These are phyloP conservation scores for Periconia sp. DNA, from an alignment of 2,329 filamentous ascomycete genomes.

Conservation along the genomic window DNA sequence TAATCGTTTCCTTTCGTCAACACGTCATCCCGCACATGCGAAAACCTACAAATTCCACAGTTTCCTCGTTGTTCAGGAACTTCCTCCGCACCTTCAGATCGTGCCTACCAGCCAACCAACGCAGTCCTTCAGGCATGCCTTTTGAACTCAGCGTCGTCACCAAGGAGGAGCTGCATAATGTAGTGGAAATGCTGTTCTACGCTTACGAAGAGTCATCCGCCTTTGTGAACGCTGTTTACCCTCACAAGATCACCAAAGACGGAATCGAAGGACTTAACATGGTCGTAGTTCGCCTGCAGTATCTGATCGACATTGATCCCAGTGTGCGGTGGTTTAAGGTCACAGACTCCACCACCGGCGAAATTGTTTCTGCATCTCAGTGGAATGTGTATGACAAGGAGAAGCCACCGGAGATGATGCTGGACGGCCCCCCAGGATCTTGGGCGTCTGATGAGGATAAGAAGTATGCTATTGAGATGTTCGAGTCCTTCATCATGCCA, in stretches of 20 bases:
- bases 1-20: background rate
- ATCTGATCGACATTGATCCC: constrained; percentile 2
- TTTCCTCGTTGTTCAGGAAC: background rate
- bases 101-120: background rate
- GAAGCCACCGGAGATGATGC: constrained; percentile 3
- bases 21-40: background rate
- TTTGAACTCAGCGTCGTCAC: background rate
- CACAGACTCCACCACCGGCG: constrained; percentile 8
- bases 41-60: background rate
- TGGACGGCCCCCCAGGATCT: constrained; percentile 5
- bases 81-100: background rate
- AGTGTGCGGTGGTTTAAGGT: constrained; percentile 6
- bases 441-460: constrained; percentile 5
- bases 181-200: background rate
- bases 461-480: constrained; percentile 5
- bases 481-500: constrained; percentile 1
- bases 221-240: constrained; percentile 4
- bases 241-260: constrained; percentile 3
- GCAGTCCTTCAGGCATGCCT: background rate
- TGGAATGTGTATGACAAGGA: constrained; percentile 4
- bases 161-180: constrained; percentile 1
- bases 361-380: constrained; percentile 4
- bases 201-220: constrained; percentile 2
- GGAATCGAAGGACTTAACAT: constrained; percentile 2
- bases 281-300: constrained; percentile 2